A percentile compares a stretch with the other conserved stretches of the same genome.
These are phyloP conservation scores for Daldinia vernicosa DNA, from an alignment of 495 filamentous ascomycete species.

Conservation along the genomic window DNA sequence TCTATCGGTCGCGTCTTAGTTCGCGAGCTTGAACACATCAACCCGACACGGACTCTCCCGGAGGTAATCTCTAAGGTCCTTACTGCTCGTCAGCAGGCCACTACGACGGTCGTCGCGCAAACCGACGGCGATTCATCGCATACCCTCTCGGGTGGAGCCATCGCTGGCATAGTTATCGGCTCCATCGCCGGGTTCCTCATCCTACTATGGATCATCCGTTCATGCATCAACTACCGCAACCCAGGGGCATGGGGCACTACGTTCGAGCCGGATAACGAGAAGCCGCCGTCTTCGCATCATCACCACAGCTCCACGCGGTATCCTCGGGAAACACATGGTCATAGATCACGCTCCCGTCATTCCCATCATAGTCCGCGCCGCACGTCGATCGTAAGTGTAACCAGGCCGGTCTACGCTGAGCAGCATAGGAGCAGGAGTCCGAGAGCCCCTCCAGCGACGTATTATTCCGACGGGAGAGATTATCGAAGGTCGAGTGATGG, in stretches of 20 bases:
- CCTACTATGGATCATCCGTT: conserved; percentile 61
- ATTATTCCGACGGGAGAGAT: conserved; percentile 38
- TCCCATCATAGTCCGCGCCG: conserved; percentile 38
- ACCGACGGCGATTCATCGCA: conserved; percentile 44
- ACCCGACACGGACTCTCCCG: conserved; percentile 37
- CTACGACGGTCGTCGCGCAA: conserved; percentile 38
- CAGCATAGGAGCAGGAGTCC: conserved; percentile 36
- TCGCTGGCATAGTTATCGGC: conserved; percentile 69
- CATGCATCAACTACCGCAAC: conserved; percentile 51
- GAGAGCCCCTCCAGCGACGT: conserved; percentile 34
- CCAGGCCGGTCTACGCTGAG: conserved; percentile 37
- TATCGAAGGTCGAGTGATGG: conserved; percentile 34
- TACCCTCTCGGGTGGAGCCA: conserved; percentile 62
- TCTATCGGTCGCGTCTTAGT: conserved; percentile 19
- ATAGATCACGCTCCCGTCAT: conserved; percentile 41
- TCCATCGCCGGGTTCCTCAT: conserved; percentile 64
- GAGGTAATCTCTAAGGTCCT: conserved; percentile 34
- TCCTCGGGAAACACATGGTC: conserved; percentile 29
- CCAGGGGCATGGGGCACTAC: conserved; percentile 39
- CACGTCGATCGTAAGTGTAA: conserved; percentile 36
- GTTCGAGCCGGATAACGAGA: conserved; percentile 43
- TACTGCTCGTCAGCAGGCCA: conserved; percentile 31
- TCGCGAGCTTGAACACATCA: conserved; percentile 24
- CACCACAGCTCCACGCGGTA: conserved; percentile 30
- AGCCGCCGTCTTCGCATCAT: conserved; percentile 29